phyloP scores from a whole-genome alignment of 2,329 filamentous ascomycete species.

The Aureobasidium vineae region DNA sequence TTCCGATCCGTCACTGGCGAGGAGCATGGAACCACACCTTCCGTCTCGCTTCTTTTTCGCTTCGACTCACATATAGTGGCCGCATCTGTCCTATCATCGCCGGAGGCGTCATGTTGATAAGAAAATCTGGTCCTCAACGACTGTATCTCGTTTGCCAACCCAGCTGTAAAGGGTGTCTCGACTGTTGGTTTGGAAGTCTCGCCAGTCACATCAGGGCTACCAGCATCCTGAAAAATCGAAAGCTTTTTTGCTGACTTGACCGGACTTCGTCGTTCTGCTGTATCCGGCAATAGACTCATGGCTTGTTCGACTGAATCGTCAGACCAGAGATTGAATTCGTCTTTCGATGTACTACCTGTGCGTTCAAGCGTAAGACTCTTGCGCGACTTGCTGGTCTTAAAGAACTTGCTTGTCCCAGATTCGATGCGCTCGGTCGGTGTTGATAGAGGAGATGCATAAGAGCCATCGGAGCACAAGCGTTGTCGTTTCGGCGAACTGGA shows the following conservation, averaged over 20 bases:
- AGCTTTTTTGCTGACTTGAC: conserved; percentile 27
- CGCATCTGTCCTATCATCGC: background rate
- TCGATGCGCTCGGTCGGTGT: conserved; percentile 29
- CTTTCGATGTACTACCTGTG: conserved; percentile 25
- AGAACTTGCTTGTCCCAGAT: conserved; percentile 48
- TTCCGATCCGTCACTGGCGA: conserved; percentile 10
- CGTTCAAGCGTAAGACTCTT: conserved; percentile 27
- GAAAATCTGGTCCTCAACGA: conserved; percentile 30
- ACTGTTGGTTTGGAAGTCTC: conserved; percentile 29
- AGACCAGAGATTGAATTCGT: conserved; percentile 49
- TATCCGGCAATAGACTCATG: conserved; percentile 40
- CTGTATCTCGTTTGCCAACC: conserved; percentile 34
- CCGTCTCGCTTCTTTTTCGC: background rate
- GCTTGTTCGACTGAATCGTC: conserved; percentile 50
- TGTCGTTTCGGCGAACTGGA: conserved; percentile 45
- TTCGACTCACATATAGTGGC: background rate
- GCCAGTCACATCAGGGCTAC: conserved; percentile 29
- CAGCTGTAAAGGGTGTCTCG: conserved; percentile 27
- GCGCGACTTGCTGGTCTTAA: conserved; percentile 40
- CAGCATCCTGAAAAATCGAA: conserved; percentile 25
- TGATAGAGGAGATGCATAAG: conserved; percentile 29
- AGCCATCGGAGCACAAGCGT: conserved; percentile 47
- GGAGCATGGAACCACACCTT: background rate
- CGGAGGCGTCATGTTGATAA: conserved; percentile 34
- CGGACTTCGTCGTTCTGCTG: conserved; percentile 28